phyloP scores from a whole-genome alignment of 768 basidiomycete genomes.

The Imleria badia region DNA sequence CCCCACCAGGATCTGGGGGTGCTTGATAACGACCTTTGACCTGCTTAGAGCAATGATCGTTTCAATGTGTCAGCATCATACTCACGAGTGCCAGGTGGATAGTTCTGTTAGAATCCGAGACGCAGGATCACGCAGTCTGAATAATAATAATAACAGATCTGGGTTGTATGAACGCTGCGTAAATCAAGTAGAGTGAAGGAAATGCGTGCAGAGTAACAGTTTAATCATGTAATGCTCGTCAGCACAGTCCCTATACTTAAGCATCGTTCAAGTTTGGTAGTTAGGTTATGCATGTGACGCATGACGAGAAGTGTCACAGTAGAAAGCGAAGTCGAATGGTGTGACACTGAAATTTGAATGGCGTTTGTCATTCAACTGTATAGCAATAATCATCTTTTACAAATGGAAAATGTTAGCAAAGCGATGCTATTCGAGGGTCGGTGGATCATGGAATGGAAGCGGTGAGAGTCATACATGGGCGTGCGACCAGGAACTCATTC shows the following conservation, averaged over 20 bases:
- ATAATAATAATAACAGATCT: too few relatives aligned
- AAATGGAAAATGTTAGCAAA: conserved; percentile 12
- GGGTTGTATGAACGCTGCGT: too few relatives aligned
- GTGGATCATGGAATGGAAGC: conserved; percentile 6
- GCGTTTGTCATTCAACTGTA: not conserved
- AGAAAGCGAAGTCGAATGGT: too few relatives aligned
- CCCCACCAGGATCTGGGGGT: too few relatives aligned
- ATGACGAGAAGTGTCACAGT: too few relatives aligned
- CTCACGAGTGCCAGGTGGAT: too few relatives aligned
- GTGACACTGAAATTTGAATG: too few relatives aligned
- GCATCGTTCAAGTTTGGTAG: not conserved
- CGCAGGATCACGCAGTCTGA: too few relatives aligned
- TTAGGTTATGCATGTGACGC: not conserved
- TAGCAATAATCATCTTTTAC: not conserved
- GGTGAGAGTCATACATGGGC: conserved; percentile 7
- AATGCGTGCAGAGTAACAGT: too few relatives aligned
- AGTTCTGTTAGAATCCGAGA: too few relatives aligned
- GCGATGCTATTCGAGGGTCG: conserved; percentile 4
- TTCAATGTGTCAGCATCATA: not conserved
- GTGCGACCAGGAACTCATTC: conserved; percentile 48
- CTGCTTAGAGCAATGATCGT: not conserved
- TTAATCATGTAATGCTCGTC: not conserved
- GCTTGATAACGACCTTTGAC: not conserved
- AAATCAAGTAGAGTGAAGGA: too few relatives aligned
- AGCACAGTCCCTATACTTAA: not conserved